Base-by-base conservation (phyloP, 1,284 basidiomycete genomes). In the Ceratorhiza oryzae-sativae region DNA sequence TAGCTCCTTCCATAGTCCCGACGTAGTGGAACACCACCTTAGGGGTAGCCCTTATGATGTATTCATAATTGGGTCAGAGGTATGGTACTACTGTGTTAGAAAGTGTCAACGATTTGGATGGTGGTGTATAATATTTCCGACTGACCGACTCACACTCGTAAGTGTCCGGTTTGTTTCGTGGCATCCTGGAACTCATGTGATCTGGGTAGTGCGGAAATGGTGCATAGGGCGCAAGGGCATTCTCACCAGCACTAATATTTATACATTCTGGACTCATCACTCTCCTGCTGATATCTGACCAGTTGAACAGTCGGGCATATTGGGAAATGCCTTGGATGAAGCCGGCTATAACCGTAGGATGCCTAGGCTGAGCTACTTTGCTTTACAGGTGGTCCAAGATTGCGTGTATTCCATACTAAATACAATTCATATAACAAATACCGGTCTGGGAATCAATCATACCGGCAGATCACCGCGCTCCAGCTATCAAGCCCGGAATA, bases 331-430 rank as follows among this genome's bases (percentile, higher is more conserved):
- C 13, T 27, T 13, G 6, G 20, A 9, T 23, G 9, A 3, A 6
- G 12, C 30, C 15, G 5, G n/a, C n/a, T 48, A 27, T 55, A 27
- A 23, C 51, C 30, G 34, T 56, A 34, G 55, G 15, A 56, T 56
- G 39, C 55, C 55, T 36, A 30, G n/a, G 10, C 36, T 49, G 41
- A 36, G 15, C 36, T 63, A 15, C 20, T 6, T 25, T 34, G 45
- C 34, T 45, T 62, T 27, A 48, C 25, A 18, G 30, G 53, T 20
- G 25, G 8, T 36, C 32, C 42, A 46, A 41, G 27, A 27, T 20
- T 45, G 51, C 34, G 58, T 70, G 65, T 58, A 58, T 58, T 70
- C 65, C 65, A 58, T 53, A 58, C 65, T 70, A 58, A 70, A 70
- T 70, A 70, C 55, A 70, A 15, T 56, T 55, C 41, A 45, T 56